Evolutionary conservation across 345 rosid genomes (phyloP).

Genomic region (Hypericum perforatum): DNA sequence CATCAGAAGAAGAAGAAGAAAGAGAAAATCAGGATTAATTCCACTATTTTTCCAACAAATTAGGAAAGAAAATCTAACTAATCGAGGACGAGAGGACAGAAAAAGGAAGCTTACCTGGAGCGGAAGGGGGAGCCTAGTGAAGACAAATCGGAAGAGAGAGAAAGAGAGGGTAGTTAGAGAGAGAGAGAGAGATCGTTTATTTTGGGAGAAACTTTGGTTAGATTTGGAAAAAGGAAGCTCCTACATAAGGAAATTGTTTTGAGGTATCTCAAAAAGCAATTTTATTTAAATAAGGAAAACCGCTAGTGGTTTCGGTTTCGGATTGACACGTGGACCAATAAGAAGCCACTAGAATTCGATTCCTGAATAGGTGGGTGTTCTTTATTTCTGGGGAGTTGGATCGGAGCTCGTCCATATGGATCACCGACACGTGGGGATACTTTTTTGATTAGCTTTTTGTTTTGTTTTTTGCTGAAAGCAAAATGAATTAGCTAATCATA

Average conservation of each 20-base stretch:
- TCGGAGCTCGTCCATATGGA: conserved; percentile 22
- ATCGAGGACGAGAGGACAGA: background rate
- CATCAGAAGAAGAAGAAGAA: background rate
- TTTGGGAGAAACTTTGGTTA: background rate
- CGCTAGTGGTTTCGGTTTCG: conserved; percentile 9
- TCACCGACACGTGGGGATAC: conserved; percentile 36
- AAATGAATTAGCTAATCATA: background rate
- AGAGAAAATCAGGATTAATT: background rate
- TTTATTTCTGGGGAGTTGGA: too few species aligned
- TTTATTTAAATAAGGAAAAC: conserved; percentile 9
- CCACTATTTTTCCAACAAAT: too few species aligned
- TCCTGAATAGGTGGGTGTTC: too few species aligned
- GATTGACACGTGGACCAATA: conserved; percentile 24
- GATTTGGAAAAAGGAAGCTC: conserved; percentile 5
- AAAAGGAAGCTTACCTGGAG: conserved; percentile 10
- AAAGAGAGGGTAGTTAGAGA: conserved; percentile 11
- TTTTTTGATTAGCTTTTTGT: conserved; percentile 12
- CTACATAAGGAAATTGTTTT: conserved; percentile 25
- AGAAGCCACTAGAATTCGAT: background rate
- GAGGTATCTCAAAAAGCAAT: background rate
- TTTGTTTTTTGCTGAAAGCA: background rate
- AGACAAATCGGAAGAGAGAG: background rate
- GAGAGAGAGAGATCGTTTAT: conserved; percentile 1
- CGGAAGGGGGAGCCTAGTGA: background rate
- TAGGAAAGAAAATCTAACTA: background rate